These are phyloP conservation scores for Camelina neglecta DNA, from an alignment of 345 rosid species.

Conservation along the genomic window DNA sequence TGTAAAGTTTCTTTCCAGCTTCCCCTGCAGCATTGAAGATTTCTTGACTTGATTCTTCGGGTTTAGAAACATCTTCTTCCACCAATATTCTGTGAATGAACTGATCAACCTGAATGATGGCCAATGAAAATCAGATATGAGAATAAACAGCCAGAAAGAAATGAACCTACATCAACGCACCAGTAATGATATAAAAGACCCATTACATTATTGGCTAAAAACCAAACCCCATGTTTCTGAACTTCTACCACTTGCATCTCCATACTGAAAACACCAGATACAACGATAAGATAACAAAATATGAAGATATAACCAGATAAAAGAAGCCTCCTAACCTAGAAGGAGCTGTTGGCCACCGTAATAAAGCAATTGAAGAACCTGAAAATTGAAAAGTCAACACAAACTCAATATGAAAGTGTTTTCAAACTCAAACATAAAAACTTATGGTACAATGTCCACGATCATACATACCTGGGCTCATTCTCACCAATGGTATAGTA, in stretches of 20 bases:
- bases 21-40: slow-evolving; percentile 62
- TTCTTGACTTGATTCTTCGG: slow-evolving; percentile 45
- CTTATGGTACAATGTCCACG: background rate
- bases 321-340: slow-evolving; percentile 56
- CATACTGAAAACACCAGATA: slow-evolving; percentile 56
- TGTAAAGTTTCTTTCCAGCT: slow-evolving; percentile 63
- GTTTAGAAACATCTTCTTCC: slow-evolving; percentile 69
- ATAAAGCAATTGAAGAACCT: slow-evolving; percentile 73
- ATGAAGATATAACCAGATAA: background rate
- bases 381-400: slow-evolving; percentile 30
- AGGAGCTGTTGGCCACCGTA: slow-evolving; percentile 93
- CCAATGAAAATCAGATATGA: slow-evolving; percentile 15
- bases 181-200: background rate
- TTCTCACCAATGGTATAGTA: slow-evolving; percentile 65
- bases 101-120: slow-evolving; percentile 70
- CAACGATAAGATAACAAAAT: slow-evolving; percentile 16
- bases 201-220: slow-evolving; percentile 80
- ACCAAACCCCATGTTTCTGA: slow-evolving; percentile 76
- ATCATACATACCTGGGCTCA: slow-evolving; percentile 56
- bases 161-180: background rate
- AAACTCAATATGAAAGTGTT: background rate
- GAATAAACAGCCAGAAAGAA: slow-evolving; percentile 17
- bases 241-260: slow-evolving; percentile 94
- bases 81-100: slow-evolving; percentile 75
- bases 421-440: slow-evolving; percentile 8